These are phyloP conservation scores for Mitragyna speciosa DNA, from an alignment of 257 asterid species.

Conservation along the genomic window DNA sequence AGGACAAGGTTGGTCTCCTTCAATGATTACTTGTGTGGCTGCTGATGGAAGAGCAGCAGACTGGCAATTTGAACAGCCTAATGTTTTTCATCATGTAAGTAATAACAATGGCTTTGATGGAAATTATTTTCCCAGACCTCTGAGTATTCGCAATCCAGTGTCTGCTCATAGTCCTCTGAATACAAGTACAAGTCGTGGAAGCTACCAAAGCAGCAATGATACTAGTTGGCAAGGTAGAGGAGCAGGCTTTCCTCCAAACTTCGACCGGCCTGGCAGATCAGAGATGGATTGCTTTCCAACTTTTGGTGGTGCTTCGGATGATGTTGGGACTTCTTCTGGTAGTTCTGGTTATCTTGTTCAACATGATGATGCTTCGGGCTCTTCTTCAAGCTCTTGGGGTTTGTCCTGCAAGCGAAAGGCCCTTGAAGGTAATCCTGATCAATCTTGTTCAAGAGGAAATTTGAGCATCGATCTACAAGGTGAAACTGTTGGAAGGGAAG, in stretches of 20 bases:
- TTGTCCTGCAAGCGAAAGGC: constrained; percentile 81
- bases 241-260: constrained; percentile 29
- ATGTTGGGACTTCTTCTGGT: constrained; percentile 42
- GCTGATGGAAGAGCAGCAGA: constrained; percentile 42
- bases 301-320: constrained; percentile 42
- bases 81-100: constrained; percentile 20
- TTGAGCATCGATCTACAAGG: constrained; percentile 54
- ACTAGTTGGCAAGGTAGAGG: constrained; percentile 28
- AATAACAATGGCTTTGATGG: constrained; percentile 29
- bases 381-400: constrained; percentile 67
- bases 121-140: constrained; percentile 28
- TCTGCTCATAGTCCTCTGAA: constrained; percentile 31
- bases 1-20: constrained; percentile 58
- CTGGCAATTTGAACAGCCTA: constrained; percentile 53
- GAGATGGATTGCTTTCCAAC: constrained; percentile 40
- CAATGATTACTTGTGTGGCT: constrained; percentile 35
- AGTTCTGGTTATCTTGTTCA: constrained; percentile 42
- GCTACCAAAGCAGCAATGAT: constrained; percentile 27
- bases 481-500: constrained; percentile 41
- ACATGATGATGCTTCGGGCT: constrained; percentile 44
- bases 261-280: constrained; percentile 37
- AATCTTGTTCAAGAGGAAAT: constrained; percentile 54
- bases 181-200: constrained; percentile 32
- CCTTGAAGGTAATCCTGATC: constrained; percentile 74
- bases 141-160: constrained; percentile 29